These are phyloP conservation scores for Astrocystis sublimbata DNA, from an alignment of 495 filamentous ascomycete genomes.

Conservation along the genomic window DNA sequence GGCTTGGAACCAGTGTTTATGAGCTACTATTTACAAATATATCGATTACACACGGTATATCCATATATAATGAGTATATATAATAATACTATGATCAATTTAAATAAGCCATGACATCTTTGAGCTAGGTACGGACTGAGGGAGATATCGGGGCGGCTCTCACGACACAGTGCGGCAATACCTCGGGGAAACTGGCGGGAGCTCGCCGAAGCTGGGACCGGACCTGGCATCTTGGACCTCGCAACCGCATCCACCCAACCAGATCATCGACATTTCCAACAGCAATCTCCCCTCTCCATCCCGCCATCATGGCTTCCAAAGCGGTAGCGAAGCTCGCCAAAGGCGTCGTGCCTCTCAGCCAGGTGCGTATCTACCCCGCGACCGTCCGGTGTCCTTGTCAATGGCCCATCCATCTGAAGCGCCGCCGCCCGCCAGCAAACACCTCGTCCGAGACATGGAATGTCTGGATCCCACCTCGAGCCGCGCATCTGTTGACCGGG, in stretches of 20 bases:
- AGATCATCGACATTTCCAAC: slow-evolving; percentile 20
- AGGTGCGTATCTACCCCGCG: slow-evolving; percentile 33
- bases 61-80: neutral
- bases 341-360: slow-evolving; percentile 47
- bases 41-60: no score
- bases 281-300: slow-evolving; percentile 18
- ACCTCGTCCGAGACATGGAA: neutral
- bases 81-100: neutral
- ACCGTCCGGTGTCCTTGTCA: neutral
- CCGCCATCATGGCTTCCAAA: slow-evolving; percentile 56
- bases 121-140: neutral
- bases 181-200: slow-evolving; percentile 23
- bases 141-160: neutral
- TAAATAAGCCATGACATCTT: no score
- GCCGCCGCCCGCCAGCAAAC: neutral
- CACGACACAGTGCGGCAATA: slow-evolving; percentile 21
- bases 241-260: slow-evolving; percentile 23
- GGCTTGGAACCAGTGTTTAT: no score
- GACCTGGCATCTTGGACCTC: slow-evolving; percentile 13
- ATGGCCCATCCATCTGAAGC: neutral
- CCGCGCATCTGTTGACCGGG: neutral
- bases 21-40: no score
- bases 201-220: slow-evolving; percentile 1
- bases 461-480: neutral
- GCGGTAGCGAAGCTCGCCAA: slow-evolving; percentile 52